phyloP scores from a whole-genome alignment of 805 yeast species.

The Yamadazyma endophytica region DNA sequence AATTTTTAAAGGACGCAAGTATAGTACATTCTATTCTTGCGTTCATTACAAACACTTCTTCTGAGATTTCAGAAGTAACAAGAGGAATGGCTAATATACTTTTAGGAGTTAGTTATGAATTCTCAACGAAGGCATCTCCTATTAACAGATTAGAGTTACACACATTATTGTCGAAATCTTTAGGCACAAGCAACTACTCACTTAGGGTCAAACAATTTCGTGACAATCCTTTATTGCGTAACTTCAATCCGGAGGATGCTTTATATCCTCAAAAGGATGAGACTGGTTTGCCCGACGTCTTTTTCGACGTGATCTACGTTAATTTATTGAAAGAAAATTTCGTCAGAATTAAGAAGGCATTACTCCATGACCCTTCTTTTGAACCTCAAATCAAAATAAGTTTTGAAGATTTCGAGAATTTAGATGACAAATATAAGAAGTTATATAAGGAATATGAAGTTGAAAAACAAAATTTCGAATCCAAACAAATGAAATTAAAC shows the following conservation, averaged over 20 bases:
- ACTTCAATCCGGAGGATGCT: slow-evolving; percentile 50
- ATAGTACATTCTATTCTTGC: slow-evolving; percentile 66
- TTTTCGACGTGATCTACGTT: slow-evolving; percentile 62
- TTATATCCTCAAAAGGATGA: slow-evolving; percentile 58
- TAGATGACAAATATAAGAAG: slow-evolving; percentile 33
- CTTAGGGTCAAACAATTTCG: slow-evolving; percentile 70
- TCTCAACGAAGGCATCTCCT: slow-evolving; percentile 60
- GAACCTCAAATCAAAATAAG: slow-evolving; percentile 70
- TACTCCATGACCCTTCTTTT: slow-evolving; percentile 67
- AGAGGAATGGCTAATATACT: slow-evolving; percentile 72
- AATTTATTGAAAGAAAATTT: slow-evolving; percentile 65
- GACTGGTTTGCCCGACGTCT: slow-evolving; percentile 85
- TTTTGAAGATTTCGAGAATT: slow-evolving; percentile 51
- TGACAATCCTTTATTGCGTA: slow-evolving; percentile 51
- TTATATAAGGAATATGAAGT: slow-evolving; percentile 19
- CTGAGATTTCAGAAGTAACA: slow-evolving; percentile 49
- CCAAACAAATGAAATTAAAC: slow-evolving; percentile 16
- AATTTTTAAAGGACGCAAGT: slow-evolving; percentile 65
- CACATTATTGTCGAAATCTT: slow-evolving; percentile 57
- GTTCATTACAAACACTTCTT: slow-evolving; percentile 46
- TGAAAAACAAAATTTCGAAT: slow-evolving; percentile 15
- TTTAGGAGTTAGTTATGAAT: slow-evolving; percentile 78
- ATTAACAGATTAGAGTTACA: slow-evolving; percentile 57
- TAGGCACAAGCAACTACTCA: slow-evolving; percentile 78
- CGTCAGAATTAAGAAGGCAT: slow-evolving; percentile 60